Base-by-base conservation (phyloP, 1,139 yeast genomes). In the Pneumocystis jirovecii region DNA sequence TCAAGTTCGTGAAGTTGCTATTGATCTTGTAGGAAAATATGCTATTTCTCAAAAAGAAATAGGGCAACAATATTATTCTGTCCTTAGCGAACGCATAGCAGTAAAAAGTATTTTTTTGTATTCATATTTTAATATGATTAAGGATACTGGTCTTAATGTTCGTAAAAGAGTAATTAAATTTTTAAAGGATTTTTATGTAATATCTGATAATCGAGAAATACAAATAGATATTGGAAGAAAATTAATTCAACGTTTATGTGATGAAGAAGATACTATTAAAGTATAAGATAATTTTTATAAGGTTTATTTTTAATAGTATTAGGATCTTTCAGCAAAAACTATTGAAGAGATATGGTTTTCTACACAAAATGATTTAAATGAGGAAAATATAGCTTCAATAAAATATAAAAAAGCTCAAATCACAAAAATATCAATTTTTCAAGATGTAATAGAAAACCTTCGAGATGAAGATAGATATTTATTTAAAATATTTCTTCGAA, bases 1-100 rank as follows among this genome's bases (percentile, higher is more conserved):
- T 0, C 80, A 85, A 65, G 93, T 89, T 0, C 79, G 90, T 68
- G 91, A 86, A 71, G 88, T 95, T 0, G 85, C 85, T 1, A 76
- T 89, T 37, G 95, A 88, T 61, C 78, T 89, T 64, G 75, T 88
- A 39, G 80, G 82, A 17, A 80, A 80, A 64, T 84, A 82, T 68
- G 72, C 86, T 63, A 70, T 73, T 1, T 70, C 76, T 1, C 78
- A 79, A 65, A 82, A 84, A 0, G 79, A 76, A 1, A 74, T 80
- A 34, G 77, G 81, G 37, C 75, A 76, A 12, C 80, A 80, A 42
- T 84, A 83, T 69, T 82, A 82, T 72, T 75, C 73, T 35, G 78
- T 82, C 12, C 75, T 87, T 10, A 78, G 84, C 63, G 80, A 78
- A 10, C 75, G 85, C 3, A 39, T 60, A 39, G 45, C 61, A 12